These are phyloP conservation scores for Panellus pusillus DNA, from an alignment of 768 basidiomycete species.

Conservation along the genomic window DNA sequence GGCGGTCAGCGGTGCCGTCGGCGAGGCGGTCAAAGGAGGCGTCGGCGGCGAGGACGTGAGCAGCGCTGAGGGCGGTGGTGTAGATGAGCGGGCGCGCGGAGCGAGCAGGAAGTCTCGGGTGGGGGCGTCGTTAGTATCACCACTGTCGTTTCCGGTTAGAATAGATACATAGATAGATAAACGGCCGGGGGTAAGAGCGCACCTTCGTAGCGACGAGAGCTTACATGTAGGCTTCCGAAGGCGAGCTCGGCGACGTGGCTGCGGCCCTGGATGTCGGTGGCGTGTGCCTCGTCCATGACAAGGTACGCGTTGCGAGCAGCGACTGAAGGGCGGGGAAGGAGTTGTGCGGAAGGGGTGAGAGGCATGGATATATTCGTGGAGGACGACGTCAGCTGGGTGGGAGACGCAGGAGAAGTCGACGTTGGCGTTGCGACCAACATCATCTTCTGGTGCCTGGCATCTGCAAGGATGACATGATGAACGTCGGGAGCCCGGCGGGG, in stretches of 20 bases:
- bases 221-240: slow-evolving; percentile 73
- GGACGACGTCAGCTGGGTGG: too few species aligned
- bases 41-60: slow-evolving; percentile 72
- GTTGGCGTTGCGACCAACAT: slow-evolving; percentile 53
- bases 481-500: slow-evolving; percentile 46
- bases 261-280: slow-evolving; percentile 79
- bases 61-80: slow-evolving; percentile 80
- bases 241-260: slow-evolving; percentile 74
- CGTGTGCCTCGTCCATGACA: slow-evolving; percentile 91
- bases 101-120: slow-evolving; percentile 82
- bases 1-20: slow-evolving; percentile 64
- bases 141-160: slow-evolving; percentile 44
- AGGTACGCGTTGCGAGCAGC: slow-evolving; percentile 66
- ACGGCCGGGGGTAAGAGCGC: slow-evolving; percentile 30
- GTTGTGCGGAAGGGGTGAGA: slow-evolving; percentile 77
- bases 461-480: slow-evolving; percentile 70
- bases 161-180: neutral
- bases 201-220: slow-evolving; percentile 89
- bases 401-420: too few species aligned
- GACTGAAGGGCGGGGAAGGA: slow-evolving; percentile 49
- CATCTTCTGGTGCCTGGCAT: slow-evolving; percentile 77
- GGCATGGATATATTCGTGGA: too few species aligned
- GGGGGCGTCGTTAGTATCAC: slow-evolving; percentile 67
- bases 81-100: slow-evolving; percentile 91
- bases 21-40: slow-evolving; percentile 80